Percentiles rank a stretch among this genome's conserved stretches.
Evolutionary conservation across 2,329 filamentous ascomycete genomes (phyloP).

Genomic region (Botrytis aclada): DNA sequence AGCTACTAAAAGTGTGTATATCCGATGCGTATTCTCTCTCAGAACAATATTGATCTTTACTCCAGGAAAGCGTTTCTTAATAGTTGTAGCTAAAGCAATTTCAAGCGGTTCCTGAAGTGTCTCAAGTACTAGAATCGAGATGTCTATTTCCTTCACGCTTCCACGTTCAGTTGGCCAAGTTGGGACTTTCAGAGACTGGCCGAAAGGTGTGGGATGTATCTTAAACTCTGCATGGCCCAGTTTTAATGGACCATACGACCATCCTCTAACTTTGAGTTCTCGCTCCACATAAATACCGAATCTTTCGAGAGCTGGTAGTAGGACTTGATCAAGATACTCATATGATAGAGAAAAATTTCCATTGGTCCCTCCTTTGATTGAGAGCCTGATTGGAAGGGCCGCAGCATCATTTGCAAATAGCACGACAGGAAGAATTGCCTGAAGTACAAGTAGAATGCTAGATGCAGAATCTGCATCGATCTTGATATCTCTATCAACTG

Average conservation of each 20-base stretch:
- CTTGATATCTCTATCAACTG: constrained; percentile 43
- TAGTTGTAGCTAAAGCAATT: constrained; percentile 41
- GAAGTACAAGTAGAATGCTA: constrained; percentile 56
- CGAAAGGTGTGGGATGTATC: constrained; percentile 43
- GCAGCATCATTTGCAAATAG: constrained; percentile 50
- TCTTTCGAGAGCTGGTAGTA: constrained; percentile 52
- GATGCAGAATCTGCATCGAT: constrained; percentile 53
- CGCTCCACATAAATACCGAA: constrained; percentile 51
- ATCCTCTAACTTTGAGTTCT: constrained; percentile 47
- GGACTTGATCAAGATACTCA: constrained; percentile 61
- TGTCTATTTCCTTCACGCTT: constrained; percentile 47
- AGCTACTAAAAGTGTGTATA: constrained; percentile 57
- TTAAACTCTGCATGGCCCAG: constrained; percentile 44
- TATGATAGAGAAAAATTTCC: constrained; percentile 55
- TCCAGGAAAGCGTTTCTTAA: constrained; percentile 45
- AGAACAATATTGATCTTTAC: constrained; percentile 46
- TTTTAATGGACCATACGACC: constrained; percentile 40
- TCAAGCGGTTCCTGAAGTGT: constrained; percentile 45
- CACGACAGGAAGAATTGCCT: constrained; percentile 58
- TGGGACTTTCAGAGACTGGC: constrained; percentile 40
- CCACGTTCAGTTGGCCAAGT: constrained; percentile 33
- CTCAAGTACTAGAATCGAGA: constrained; percentile 50
- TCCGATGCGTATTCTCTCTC: constrained; percentile 52
- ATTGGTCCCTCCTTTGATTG: constrained; percentile 59
- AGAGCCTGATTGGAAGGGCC: constrained; percentile 47